Conservation (phyloP, 768 basidiomycete species). For the Mycena galopus region DNA sequence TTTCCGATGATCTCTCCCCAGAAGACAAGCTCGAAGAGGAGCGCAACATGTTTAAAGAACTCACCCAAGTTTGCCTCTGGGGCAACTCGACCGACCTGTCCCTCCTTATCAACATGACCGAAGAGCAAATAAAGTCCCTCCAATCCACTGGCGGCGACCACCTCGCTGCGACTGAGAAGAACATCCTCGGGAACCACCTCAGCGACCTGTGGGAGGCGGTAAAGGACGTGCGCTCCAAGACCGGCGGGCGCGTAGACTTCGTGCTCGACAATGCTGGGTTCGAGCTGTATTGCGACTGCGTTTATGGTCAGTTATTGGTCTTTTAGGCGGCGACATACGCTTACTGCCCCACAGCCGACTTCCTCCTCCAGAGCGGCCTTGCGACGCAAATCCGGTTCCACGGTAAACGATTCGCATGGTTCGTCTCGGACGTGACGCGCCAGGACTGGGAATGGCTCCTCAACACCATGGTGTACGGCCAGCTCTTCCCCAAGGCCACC, state of each 20-base stretch:
- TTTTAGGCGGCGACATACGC: background rate
- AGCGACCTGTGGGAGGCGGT: slow-evolving; percentile 80
- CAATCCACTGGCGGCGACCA: slow-evolving; percentile 97
- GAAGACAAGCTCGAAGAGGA: slow-evolving; percentile 77
- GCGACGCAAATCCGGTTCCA: slow-evolving; percentile 92
- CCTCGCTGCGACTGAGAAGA: slow-evolving; percentile 95
- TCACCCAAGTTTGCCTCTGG: slow-evolving; percentile 97
- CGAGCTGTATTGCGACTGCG: slow-evolving; percentile 89
- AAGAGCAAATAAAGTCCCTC: slow-evolving; percentile 96
- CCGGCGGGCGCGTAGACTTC: slow-evolving; percentile 84
- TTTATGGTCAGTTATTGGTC: slow-evolving; percentile 73
- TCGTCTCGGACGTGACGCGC: slow-evolving; percentile 92
- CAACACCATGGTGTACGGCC: slow-evolving; percentile 91
- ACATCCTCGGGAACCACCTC: slow-evolving; percentile 92
- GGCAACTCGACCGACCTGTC: slow-evolving; percentile 97
- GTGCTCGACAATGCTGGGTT: slow-evolving; percentile 91
- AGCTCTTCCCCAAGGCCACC: slow-evolving; percentile 87
- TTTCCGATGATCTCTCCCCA: slow-evolving; percentile 63
- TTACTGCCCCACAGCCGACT: slow-evolving; percentile 78
- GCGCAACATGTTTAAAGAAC: slow-evolving; percentile 89
- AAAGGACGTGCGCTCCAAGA: slow-evolving; percentile 74
- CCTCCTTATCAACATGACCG: slow-evolving; percentile 96
- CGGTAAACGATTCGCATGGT: slow-evolving; percentile 96
- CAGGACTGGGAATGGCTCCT: slow-evolving; percentile 96
- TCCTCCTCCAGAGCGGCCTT: slow-evolving; percentile 90